Percentiles rank a stretch among this genome's conserved stretches.
Conservation (phyloP, 805 yeast genomes). For the Kuraishia borneana region DNA sequence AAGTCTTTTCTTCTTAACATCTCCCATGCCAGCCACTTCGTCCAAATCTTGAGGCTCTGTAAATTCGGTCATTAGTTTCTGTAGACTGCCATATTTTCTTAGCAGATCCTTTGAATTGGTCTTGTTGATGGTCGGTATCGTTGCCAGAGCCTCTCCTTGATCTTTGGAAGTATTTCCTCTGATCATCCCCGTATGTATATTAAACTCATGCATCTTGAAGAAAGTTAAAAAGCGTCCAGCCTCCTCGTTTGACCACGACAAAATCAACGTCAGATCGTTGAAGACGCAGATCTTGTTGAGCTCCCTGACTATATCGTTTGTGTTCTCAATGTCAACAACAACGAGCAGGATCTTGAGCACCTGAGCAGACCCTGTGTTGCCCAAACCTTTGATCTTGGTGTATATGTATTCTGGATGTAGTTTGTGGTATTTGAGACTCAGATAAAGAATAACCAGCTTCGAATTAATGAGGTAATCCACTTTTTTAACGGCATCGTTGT, state of each 20-base stretch:
- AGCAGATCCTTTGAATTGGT: slow-evolving; percentile 41
- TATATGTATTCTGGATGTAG: slow-evolving; percentile 66
- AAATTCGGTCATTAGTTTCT: slow-evolving; percentile 24
- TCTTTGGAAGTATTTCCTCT: slow-evolving; percentile 28
- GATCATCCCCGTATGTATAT: slow-evolving; percentile 20
- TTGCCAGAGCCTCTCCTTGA: slow-evolving; percentile 33
- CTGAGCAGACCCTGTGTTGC: slow-evolving; percentile 11
- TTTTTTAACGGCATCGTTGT: slow-evolving; percentile 32
- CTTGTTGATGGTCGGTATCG: slow-evolving; percentile 35
- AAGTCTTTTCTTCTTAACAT: slow-evolving; percentile 29
- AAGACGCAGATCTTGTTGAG: slow-evolving; percentile 36
- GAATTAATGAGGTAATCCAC: slow-evolving; percentile 59
- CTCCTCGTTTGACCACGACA: slow-evolving; percentile 46
- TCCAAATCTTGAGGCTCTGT: slow-evolving; percentile 13
- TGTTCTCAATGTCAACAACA: slow-evolving; percentile 56
- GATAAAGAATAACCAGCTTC: slow-evolving; percentile 43
- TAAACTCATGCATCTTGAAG: slow-evolving; percentile 20
- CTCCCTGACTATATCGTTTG: slow-evolving; percentile 34
- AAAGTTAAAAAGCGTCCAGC: slow-evolving; percentile 31
- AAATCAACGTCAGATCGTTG: slow-evolving; percentile 34
- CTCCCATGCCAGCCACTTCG: slow-evolving; percentile 38
- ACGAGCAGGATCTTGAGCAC: slow-evolving; percentile 44
- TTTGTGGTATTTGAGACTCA: slow-evolving; percentile 64
- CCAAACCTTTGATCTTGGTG: slow-evolving; percentile 33
- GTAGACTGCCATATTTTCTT: slow-evolving; percentile 35